These are phyloP conservation scores for Fusarium transvaalense DNA, from an alignment of 2,329 filamentous ascomycete genomes.

Conservation along the genomic window DNA sequence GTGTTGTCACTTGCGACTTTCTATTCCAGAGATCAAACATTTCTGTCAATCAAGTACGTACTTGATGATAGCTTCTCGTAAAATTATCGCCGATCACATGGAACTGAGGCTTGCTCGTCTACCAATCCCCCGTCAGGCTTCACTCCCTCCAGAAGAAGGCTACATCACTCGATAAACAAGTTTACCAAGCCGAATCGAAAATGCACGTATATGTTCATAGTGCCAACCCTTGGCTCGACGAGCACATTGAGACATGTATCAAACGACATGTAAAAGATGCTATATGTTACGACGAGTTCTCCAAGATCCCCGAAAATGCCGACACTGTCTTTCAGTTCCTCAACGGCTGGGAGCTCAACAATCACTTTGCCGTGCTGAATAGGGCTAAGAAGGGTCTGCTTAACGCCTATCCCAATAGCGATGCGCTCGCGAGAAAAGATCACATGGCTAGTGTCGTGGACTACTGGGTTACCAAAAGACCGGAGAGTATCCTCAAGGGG, in stretches of 20 bases:
- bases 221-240: conserved; percentile 51
- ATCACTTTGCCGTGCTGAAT: conserved; percentile 53
- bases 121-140: conserved; percentile 25
- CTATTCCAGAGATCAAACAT: not conserved
- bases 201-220: conserved; percentile 44
- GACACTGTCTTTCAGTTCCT: conserved; percentile 51
- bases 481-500: conserved; percentile 49
- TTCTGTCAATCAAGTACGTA: not conserved
- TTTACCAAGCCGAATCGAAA: not conserved
- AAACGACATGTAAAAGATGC: conserved; percentile 47
- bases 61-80: conserved; percentile 7
- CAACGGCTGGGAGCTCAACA: conserved; percentile 53
- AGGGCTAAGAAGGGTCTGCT: conserved; percentile 48
- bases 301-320: conserved; percentile 45
- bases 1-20: not conserved
- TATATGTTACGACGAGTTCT: conserved; percentile 49
- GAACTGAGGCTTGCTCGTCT: conserved; percentile 5
- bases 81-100: conserved; percentile 6
- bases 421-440: conserved; percentile 55
- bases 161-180: not conserved
- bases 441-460: conserved; percentile 53
- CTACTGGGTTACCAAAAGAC: conserved; percentile 55
- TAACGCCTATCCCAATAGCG: conserved; percentile 57
- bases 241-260: conserved; percentile 51
- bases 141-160: conserved; percentile 40